Base-by-base conservation (phyloP, 805 yeast genomes). In the Lipomyces oligophaga region DNA sequence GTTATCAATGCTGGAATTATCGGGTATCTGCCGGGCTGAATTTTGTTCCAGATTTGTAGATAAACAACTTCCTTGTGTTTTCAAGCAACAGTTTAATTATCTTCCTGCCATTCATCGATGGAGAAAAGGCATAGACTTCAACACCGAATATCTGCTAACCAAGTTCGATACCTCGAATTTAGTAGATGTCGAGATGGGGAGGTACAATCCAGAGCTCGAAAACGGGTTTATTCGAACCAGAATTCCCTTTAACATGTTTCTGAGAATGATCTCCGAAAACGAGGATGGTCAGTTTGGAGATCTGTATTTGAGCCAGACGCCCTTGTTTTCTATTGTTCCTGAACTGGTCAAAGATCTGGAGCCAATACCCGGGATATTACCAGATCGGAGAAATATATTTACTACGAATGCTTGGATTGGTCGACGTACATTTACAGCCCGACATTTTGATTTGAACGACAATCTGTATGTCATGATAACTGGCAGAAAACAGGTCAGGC, bases 391-490 rank as follows among this genome's bases (percentile, higher is more conserved):
- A 13, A 7, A 44, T n/a, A 38, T 50, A 5, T 54, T 44, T 33
- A 49, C 43, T 3, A 41, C 45, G 30, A 47, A 43, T 18, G 53
- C 45, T 18, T 54, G 58, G 58, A 52, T 54, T 15, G 58, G 58
- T 13, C 41, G 47, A 8, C 28, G 34, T 13, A 48, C 58, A 21
- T 52, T 36, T 31, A 54, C 58, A 15, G 46, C 58, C 15, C 43
- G 54, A 32, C 58, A 54, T 31, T 47, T 37, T 34, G 58, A 54
- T 34, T 47, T 57, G 27, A 52, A 54, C 38, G 54, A 52, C 21
- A 54, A 54, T 33, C 32, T 54, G 15, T 48, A 54, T 30, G 55
- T 52, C 25, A 45, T 54, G 52, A 25, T 54, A 10, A 25, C 41
- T 6, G 58, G 58, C 4, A n/a, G 28, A 15, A 54, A 54, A 31